Evolutionary conservation across 257 asterid species (phyloP), one percentile per base, ranked within the genome.

Genomic region (Solanum chaucha): DNA sequence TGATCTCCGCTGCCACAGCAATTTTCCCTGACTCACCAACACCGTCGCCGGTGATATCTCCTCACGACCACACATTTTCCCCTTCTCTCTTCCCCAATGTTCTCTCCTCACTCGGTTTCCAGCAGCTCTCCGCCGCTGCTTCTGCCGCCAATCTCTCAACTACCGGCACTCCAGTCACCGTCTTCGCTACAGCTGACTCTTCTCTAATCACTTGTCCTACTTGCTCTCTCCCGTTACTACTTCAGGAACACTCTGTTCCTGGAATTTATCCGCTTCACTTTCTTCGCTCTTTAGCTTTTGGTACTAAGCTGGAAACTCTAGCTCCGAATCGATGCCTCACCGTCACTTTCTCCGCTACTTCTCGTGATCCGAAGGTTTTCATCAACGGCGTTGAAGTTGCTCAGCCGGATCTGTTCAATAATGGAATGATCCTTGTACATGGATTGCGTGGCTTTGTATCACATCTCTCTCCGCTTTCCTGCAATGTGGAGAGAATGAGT

Each of bases 161-260:
- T 91, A 84, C 90, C 86, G 38, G 67, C 51, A 90, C 96, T 58
- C 98, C 98, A 10, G 64, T 95, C 89, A 96, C 99, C 44, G 89
- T 96, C 28, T 95, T 96, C 90, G 96, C 98, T 19, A 94, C 98
- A 10, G 88, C 97, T 81, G 99, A 95, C 77, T 89, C 96, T 72
- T 95, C 99, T 2, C 93, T 96, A 67, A 93, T 94, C 90, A 90
- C 95, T n/a, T 96, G 99, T 51, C 89, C 94, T 10, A 78, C 98
- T 12, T 96, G 99, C 83, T 91, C 94, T 19, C 71, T 92, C 26
- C 90, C 95, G 3, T 90, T 90, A 51, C 98, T 96, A 86, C 94
- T 96, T 72, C 94, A 93, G 88, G 99, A 96, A 90, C 95, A 93
- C 90, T 86, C 98, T 1, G 89, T 95, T 87, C 97, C 99, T 10